Evolutionary conservation across 116 monocot genomes (phyloP), one percentile per base, ranked within the genome.

Genomic region (Zostera marina): DNA sequence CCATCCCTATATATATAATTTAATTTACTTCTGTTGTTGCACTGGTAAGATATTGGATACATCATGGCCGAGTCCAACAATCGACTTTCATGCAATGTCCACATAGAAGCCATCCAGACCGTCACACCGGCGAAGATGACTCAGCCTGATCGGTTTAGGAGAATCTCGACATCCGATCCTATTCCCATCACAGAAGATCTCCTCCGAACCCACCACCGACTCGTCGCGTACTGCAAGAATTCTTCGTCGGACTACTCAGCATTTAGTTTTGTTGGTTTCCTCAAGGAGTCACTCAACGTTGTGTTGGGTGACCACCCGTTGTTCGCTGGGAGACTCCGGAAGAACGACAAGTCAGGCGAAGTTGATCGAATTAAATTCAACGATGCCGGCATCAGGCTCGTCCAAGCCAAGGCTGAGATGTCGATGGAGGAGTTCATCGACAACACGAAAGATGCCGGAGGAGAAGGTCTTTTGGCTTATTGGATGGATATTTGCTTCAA

Each of bases 241-340:
- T 41, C 54, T 5, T 12, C 46, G 12, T 61, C 60, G 47, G 70
- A 67, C 0, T 44, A 48, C 19, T 58, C 58, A 14, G 76, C 46
- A 41, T 25, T 11, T 54, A 46, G 62, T 9, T 40, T 75, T 7
- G 74, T 66, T 11, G 85, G 60, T 25, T 75, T 72, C 75, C 55
- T 77, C 45, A 92, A 82, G 74, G 92, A 86, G 59, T 77, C 86
- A 24, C 62, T 92, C 10, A 63, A 73, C 69, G 63, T 9, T 17
- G 73, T 73, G 13, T 68, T 92, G 13, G 32, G 63, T 5, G 71
- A 67, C 38, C 48, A 72, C 43, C 83, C 82, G 22, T 45, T 70
- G 55, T 46, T 92, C 9, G 73, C 80, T 1, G 92, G 82, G 44
- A 56, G 92, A 71, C 71, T 87, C 11, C 69, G 82, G 38, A 9